Conservation (phyloP, 2,329 filamentous ascomycete genomes). For the Cytospora chrysosperma region DNA sequence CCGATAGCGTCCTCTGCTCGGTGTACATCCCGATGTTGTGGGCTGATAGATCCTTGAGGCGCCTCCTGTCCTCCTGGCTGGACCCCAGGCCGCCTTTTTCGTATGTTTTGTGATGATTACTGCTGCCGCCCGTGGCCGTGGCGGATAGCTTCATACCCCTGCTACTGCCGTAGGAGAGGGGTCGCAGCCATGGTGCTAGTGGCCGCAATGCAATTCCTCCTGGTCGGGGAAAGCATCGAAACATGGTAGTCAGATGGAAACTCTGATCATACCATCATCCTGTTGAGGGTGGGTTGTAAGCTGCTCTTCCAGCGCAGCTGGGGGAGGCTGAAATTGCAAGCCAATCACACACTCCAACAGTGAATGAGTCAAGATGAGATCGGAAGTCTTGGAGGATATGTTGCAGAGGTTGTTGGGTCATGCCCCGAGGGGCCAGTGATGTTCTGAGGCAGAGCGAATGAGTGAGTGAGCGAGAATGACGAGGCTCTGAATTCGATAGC, state of each 20-base stretch:
- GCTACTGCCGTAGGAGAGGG: background rate
- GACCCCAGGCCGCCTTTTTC: background rate
- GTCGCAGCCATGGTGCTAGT: slow-evolving; percentile 7
- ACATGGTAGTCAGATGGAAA: slow-evolving; percentile 5
- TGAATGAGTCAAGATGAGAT: background rate
- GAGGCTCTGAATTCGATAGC: background rate
- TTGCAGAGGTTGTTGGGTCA: background rate
- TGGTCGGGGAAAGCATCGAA: slow-evolving; percentile 6
- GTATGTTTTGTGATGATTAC: background rate
- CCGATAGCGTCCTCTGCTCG: background rate
- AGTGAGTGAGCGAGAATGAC: background rate
- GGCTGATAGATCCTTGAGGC: background rate
- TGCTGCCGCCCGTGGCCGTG: background rate
- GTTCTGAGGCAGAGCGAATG: background rate
- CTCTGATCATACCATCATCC: slow-evolving; percentile 9
- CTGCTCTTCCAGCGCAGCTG: background rate
- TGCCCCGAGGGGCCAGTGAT: background rate
- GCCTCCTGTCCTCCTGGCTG: background rate
- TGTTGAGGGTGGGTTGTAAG: background rate
- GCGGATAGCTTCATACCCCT: slow-evolving; percentile 1
- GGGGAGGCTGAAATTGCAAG: background rate
- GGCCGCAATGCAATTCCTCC: background rate
- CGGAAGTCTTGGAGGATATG: background rate
- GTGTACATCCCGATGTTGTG: slow-evolving; percentile 10
- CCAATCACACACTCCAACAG: background rate